These are phyloP conservation scores for Fagus crenata DNA, from an alignment of 306 rosid genomes.

Conservation along the genomic window DNA sequence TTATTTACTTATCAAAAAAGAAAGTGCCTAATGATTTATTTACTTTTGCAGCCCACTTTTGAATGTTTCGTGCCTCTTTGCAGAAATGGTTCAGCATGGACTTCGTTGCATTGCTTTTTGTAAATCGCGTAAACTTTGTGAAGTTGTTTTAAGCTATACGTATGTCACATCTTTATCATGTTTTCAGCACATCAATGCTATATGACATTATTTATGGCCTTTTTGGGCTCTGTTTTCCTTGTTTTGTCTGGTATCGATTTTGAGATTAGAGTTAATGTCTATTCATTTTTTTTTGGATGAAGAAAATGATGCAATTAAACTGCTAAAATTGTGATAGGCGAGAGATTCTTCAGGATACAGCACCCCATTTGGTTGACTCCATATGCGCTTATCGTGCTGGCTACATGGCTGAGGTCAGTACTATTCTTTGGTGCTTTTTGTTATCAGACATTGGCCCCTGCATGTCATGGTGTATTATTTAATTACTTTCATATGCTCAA, in stretches of 20 bases:
- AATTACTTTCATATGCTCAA: not conserved
- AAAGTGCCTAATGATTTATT: not conserved
- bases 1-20: slow-evolving; percentile 4
- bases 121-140: slow-evolving; percentile 86
- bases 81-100: slow-evolving; percentile 98
- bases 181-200: slow-evolving; percentile 31
- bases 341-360: slow-evolving; percentile 79
- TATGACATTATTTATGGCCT: slow-evolving; percentile 21
- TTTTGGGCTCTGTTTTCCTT: slow-evolving; percentile 18
- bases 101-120: slow-evolving; percentile 94
- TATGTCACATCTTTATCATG: slow-evolving; percentile 50
- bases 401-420: slow-evolving; percentile 73
- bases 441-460: not conserved
- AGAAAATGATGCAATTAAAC: slow-evolving; percentile 26
- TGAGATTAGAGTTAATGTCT: slow-evolving; percentile 15
- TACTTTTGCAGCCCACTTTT: slow-evolving; percentile 63
- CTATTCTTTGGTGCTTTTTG: not conserved
- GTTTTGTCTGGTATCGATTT: slow-evolving; percentile 19
- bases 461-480: not conserved
- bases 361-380: slow-evolving; percentile 64
- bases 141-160: slow-evolving; percentile 80
- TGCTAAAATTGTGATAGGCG: slow-evolving; percentile 52
- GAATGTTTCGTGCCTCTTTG: slow-evolving; percentile 72
- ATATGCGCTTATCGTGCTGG: slow-evolving; percentile 90
- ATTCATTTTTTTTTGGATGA: slow-evolving; percentile 20